These are phyloP conservation scores for Aspergillus flavus DNA, from an alignment of 2,329 filamentous ascomycete species.

Conservation along the genomic window DNA sequence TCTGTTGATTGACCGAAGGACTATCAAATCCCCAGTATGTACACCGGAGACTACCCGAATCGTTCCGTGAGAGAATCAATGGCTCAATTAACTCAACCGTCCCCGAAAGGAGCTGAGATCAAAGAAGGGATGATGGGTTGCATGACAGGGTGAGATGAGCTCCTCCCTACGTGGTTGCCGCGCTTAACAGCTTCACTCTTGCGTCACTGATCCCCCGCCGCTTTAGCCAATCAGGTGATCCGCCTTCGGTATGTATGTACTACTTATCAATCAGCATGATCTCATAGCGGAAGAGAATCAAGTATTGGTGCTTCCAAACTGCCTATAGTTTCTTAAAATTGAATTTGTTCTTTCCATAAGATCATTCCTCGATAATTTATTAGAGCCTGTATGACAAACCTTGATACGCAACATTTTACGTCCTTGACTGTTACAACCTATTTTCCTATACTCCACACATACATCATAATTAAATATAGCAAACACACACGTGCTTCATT, in stretches of 20 bases:
- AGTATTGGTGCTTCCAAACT: not conserved
- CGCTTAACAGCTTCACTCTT: conserved; percentile 19
- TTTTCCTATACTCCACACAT: too few relatives aligned
- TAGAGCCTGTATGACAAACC: not conserved
- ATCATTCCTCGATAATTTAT: not conserved
- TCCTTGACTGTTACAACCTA: not conserved
- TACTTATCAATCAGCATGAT: not conserved
- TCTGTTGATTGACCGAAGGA: not conserved
- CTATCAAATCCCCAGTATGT: not conserved
- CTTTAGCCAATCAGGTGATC: conserved; percentile 23
- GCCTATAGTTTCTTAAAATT: not conserved
- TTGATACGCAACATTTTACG: not conserved
- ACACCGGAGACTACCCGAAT: conserved; percentile 3
- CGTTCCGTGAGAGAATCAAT: not conserved
- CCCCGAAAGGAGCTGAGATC: not conserved
- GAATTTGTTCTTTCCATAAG: not conserved
- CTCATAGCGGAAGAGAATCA: not conserved
- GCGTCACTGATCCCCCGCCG: conserved; percentile 24
- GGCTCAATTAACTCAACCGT: not conserved
- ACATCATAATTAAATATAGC: not conserved
- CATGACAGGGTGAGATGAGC: conserved; percentile 8
- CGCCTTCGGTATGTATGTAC: not conserved
- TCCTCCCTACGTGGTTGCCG: conserved; percentile 4
- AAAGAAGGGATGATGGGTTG: conserved; percentile 9
- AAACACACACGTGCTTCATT: not conserved